Conservation (phyloP, 495 filamentous ascomycete genomes). For the Trypethelium eluteriae region DNA sequence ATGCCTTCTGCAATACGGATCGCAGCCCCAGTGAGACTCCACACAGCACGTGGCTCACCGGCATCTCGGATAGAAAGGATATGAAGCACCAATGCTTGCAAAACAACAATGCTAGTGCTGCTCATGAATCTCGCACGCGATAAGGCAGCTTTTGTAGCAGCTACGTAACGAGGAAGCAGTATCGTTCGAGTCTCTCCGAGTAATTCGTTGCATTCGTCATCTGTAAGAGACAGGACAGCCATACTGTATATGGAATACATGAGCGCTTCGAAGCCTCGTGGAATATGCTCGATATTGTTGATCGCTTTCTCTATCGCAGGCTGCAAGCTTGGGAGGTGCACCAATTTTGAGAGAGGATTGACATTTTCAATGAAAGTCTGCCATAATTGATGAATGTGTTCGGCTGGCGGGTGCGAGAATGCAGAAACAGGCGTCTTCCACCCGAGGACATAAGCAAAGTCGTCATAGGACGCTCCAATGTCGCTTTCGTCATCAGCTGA, state of each 20-base stretch:
- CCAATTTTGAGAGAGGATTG: slow-evolving; percentile 21
- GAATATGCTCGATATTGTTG: slow-evolving; percentile 15
- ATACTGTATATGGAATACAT: slow-evolving; percentile 26
- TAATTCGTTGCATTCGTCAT: slow-evolving; percentile 19
- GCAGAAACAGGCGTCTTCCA: not conserved
- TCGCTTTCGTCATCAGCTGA: not conserved
- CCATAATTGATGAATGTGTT: slow-evolving; percentile 14
- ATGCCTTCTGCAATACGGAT: slow-evolving; percentile 24
- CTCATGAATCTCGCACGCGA: slow-evolving; percentile 23
- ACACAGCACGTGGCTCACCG: slow-evolving; percentile 24
- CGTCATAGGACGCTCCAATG: not conserved
- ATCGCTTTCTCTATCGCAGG: slow-evolving; percentile 20
- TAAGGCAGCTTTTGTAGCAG: slow-evolving; percentile 18
- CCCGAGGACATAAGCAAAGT: not conserved
- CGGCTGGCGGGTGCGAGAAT: not conserved
- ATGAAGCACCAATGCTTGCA: slow-evolving; percentile 26
- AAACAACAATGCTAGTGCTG: slow-evolving; percentile 17
- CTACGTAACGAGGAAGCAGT: slow-evolving; percentile 15
- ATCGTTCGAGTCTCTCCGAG: slow-evolving; percentile 9
- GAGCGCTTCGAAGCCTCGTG: slow-evolving; percentile 23
- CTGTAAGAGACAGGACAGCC: slow-evolving; percentile 17
- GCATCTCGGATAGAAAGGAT: slow-evolving; percentile 21
- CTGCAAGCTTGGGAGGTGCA: slow-evolving; percentile 21
- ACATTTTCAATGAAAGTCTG: slow-evolving; percentile 19
- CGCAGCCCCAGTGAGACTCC: slow-evolving; percentile 25